Evolutionary conservation across 2,329 filamentous ascomycete genomes (phyloP).

Genomic region (Rosellinia necatrix): DNA sequence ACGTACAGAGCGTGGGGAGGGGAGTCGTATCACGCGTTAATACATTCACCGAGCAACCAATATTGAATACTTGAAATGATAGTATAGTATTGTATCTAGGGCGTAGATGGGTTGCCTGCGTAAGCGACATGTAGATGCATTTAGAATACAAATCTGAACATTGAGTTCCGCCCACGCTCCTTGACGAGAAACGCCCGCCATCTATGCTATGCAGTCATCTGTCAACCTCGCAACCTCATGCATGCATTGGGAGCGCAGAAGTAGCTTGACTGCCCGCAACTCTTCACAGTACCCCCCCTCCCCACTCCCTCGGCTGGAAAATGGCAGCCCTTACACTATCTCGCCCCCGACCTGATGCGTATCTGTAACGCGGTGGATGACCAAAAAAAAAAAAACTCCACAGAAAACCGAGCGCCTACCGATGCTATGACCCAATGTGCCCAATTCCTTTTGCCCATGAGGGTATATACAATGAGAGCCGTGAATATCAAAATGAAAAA

Average conservation of each 20-base stretch:
- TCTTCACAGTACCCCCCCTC: not conserved
- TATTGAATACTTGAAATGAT: constrained; percentile 7
- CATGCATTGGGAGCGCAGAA: constrained; percentile 21
- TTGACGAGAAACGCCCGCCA: constrained; percentile 20
- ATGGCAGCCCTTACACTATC: constrained; percentile 13
- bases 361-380: constrained; percentile 16
- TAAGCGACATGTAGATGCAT: constrained; percentile 21
- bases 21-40: no score
- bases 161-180: constrained; percentile 18
- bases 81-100: constrained; percentile 14
- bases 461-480: constrained; percentile 42
- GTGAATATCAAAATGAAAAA: constrained; percentile 25
- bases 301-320: not conserved
- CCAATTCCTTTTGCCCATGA: constrained; percentile 38
- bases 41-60: not conserved
- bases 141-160: constrained; percentile 19
- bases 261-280: constrained; percentile 13
- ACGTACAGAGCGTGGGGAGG: no score
- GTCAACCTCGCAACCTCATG: constrained; percentile 24
- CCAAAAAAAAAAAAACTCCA: constrained; percentile 30
- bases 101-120: constrained; percentile 10
- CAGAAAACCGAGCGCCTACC: constrained; percentile 37
- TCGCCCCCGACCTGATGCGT: constrained; percentile 16
- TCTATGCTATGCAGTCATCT: constrained; percentile 30
- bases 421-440: constrained; percentile 39